These are phyloP conservation scores for Aspergillus sp. DNA, from an alignment of 2,329 filamentous ascomycete species.

Conservation along the genomic window DNA sequence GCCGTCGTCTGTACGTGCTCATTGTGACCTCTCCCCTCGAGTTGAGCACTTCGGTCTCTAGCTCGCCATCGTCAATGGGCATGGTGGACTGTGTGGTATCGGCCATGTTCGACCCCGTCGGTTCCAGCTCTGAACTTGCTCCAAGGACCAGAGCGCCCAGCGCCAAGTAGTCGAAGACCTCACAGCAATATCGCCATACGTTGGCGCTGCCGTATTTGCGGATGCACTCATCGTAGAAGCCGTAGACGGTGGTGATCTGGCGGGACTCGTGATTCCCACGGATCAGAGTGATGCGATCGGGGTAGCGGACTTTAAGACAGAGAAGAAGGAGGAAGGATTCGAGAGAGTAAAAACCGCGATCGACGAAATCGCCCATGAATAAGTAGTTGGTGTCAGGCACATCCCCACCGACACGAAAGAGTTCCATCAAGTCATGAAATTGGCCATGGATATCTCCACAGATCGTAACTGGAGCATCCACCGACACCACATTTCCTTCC, in stretches of 20 bases:
- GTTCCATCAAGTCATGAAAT: slow-evolving; percentile 95
- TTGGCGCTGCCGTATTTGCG: slow-evolving; percentile 95
- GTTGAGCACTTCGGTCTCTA: slow-evolving; percentile 91
- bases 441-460: slow-evolving; percentile 97
- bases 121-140: slow-evolving; percentile 62
- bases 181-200: slow-evolving; percentile 95
- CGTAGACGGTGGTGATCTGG: slow-evolving; percentile 95
- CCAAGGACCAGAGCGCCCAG: slow-evolving; percentile 88
- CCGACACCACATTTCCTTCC: slow-evolving; percentile 93
- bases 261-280: slow-evolving; percentile 93
- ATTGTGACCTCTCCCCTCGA: slow-evolving; percentile 75
- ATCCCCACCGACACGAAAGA: slow-evolving; percentile 89
- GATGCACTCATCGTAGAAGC: slow-evolving; percentile 96
- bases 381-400: slow-evolving; percentile 95
- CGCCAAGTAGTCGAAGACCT: slow-evolving; percentile 95
- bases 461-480: slow-evolving; percentile 93
- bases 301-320: slow-evolving; percentile 94
- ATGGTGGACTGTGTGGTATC: slow-evolving; percentile 47
- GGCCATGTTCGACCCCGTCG: slow-evolving; percentile 47
- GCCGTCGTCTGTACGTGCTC: slow-evolving; percentile 33
- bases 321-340: slow-evolving; percentile 94
- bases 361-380: slow-evolving; percentile 98
- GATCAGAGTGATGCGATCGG: slow-evolving; percentile 93
- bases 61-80: slow-evolving; percentile 60
- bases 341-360: slow-evolving; percentile 95